A percentile compares a stretch with the other conserved stretches of the same genome.
phyloP scores from a whole-genome alignment of 192 early-diverging fungal genomes.

The Coemansia sp. region DNA sequence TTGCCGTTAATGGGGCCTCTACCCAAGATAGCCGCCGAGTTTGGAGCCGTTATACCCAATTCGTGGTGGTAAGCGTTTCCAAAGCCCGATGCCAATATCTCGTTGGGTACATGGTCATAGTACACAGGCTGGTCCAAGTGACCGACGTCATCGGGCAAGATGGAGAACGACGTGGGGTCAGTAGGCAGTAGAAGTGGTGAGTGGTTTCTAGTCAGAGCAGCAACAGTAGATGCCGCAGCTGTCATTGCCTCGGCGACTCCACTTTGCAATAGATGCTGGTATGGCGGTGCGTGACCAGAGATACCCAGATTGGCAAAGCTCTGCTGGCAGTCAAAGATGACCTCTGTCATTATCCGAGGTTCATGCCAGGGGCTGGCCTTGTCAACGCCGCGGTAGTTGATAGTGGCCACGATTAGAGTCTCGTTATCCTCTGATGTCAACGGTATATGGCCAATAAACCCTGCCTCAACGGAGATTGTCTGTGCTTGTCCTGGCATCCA shows the following conservation, averaged over 20 bases:
- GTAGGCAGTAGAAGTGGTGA: not conserved
- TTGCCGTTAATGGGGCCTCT: not conserved
- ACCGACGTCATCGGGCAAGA: not conserved
- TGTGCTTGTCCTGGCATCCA: conserved; percentile 10
- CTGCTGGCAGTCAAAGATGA: conserved; percentile 22
- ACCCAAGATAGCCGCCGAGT: not conserved
- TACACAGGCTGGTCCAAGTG: not conserved
- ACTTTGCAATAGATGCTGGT: not conserved
- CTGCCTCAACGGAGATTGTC: not conserved
- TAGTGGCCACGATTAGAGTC: conserved; percentile 3
- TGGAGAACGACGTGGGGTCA: not conserved
- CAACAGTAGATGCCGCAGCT: not conserved
- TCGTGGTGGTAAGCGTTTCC: conserved; percentile 1
- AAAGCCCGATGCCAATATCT: not conserved
- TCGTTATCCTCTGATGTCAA: conserved; percentile 15
- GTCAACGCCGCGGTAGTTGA: conserved; percentile 5
- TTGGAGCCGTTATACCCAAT: not conserved
- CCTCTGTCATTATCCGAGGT: conserved; percentile 26
- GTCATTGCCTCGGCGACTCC: not conserved
- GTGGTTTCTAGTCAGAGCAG: conserved; percentile 4
- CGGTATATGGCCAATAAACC: conserved; percentile 15
- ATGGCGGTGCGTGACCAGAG: conserved; percentile 15
- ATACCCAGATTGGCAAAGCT: conserved; percentile 14
- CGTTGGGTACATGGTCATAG: not conserved
- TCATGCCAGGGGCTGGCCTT: conserved; percentile 32